A percentile compares a stretch with the other conserved stretches of the same genome.
Evolutionary conservation across 208 protist genomes (phyloP).

Genomic region (Acanthamoeba royreba): DNA sequence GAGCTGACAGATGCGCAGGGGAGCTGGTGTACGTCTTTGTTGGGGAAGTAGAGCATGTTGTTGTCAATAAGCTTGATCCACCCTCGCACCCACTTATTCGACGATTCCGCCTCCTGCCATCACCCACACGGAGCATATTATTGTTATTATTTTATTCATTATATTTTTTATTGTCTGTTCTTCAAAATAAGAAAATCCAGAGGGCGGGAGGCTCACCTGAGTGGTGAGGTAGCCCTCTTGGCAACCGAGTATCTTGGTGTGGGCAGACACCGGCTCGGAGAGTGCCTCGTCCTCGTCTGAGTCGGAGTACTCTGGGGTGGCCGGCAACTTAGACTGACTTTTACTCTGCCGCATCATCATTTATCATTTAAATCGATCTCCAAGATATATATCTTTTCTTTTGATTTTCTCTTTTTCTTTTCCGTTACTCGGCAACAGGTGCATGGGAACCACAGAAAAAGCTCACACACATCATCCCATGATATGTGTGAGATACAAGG

Average conservation of each 20-base stretch:
- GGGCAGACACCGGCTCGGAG: not conserved
- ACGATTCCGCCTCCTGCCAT: not conserved
- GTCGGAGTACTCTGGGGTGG: not conserved
- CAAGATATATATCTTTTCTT: no score
- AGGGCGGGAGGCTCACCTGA: not conserved
- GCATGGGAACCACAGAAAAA: no score
- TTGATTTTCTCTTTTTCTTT: no score
- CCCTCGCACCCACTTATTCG: not conserved
- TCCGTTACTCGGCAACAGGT: no score
- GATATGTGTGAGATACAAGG: no score
- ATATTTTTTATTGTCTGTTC: no score
- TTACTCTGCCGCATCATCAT: no score
- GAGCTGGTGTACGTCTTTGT: not conserved
- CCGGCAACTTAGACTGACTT: not conserved
- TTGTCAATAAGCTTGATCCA: conserved; percentile 8
- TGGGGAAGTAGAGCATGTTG: not conserved
- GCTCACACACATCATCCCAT: no score
- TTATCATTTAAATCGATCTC: no score
- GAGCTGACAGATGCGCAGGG: not conserved
- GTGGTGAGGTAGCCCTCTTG: not conserved
- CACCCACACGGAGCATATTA: no score
- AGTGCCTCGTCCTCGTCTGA: not conserved
- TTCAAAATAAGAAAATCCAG: not conserved
- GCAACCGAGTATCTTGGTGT: not conserved
- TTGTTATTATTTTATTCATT: not conserved